Evolutionary conservation across 2,329 filamentous ascomycete genomes (phyloP).

Genomic region (Scytalidium sp.): DNA sequence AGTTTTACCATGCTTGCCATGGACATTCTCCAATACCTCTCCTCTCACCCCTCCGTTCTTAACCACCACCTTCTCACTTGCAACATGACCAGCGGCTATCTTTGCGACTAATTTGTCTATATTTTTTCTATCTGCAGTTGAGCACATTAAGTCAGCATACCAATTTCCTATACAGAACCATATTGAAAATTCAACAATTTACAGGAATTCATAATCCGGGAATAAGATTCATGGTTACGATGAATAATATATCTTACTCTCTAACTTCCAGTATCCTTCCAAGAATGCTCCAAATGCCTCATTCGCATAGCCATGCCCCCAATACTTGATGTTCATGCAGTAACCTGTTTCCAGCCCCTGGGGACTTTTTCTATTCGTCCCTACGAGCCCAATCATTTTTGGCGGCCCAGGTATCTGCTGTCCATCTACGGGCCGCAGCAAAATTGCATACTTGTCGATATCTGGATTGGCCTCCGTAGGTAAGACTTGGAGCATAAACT

Average conservation of each 20-base stretch:
- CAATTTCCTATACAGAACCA: not conserved
- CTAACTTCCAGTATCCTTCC: slow-evolving; percentile 15
- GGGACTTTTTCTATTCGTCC: slow-evolving; percentile 14
- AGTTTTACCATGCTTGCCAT: slow-evolving; percentile 1
- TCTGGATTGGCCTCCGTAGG: slow-evolving; percentile 8
- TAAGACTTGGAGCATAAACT: slow-evolving; percentile 6
- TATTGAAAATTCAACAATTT: not conserved
- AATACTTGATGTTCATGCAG: slow-evolving; percentile 16
- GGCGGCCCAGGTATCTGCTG: not conserved
- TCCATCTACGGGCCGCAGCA: slow-evolving; percentile 6
- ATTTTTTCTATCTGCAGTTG: slow-evolving; percentile 14
- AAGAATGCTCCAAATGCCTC: slow-evolving; percentile 17
- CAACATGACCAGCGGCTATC: slow-evolving; percentile 12
- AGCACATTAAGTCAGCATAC: not conserved
- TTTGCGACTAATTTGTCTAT: slow-evolving; percentile 17
- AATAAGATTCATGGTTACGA: too few species aligned
- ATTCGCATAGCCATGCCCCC: slow-evolving; percentile 18
- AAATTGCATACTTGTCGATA: slow-evolving; percentile 18
- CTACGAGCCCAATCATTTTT: slow-evolving; percentile 18
- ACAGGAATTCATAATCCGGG: not conserved
- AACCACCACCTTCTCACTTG: slow-evolving; percentile 13
- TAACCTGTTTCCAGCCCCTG: slow-evolving; percentile 20
- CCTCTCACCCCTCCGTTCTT: slow-evolving; percentile 15
- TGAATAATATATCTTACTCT: slow-evolving; percentile 10
- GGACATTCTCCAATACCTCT: slow-evolving; percentile 6